A percentile compares a stretch with the other conserved stretches of the same genome.
Conservation (phyloP, 805 yeast genomes). For the Candida taoyuanica region DNA sequence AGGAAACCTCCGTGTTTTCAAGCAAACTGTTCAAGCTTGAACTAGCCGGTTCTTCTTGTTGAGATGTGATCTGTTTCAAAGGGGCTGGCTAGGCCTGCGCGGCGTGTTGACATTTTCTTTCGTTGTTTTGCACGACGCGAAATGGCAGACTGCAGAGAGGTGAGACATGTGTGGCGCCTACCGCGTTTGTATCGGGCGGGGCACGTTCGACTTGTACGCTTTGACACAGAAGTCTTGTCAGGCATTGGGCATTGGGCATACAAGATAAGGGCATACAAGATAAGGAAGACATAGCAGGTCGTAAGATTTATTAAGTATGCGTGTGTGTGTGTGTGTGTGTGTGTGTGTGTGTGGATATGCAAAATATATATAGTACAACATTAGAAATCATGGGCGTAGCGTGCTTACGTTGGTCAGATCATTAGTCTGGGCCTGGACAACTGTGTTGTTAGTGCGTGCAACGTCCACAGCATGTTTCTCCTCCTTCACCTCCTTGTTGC, state of each 20-base stretch:
- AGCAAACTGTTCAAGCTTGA: neutral
- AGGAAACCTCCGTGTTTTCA: neutral
- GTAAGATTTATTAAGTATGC: too few species aligned
- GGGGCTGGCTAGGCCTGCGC: neutral
- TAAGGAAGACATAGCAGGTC: too few species aligned
- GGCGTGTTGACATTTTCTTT: neutral
- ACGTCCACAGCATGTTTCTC: too few species aligned
- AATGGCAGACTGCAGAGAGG: constrained; percentile 1
- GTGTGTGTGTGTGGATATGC: too few species aligned
- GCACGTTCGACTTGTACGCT: too few species aligned
- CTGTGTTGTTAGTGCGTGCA: neutral
- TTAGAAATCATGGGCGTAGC: too few species aligned
- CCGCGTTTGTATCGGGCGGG: constrained; percentile 1
- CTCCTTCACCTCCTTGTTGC: neutral
- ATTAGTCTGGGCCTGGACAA: neutral
- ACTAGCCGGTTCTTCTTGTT: too few species aligned
- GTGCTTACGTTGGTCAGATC: constrained; percentile 3
- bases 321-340: too few species aligned
- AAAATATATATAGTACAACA: too few species aligned
- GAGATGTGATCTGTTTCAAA: too few species aligned
- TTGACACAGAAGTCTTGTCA: too few species aligned
- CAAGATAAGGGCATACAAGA: neutral
- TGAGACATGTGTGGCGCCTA: constrained; percentile 1
- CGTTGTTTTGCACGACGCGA: constrained; percentile 1
- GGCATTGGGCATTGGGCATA: too few species aligned